These are phyloP conservation scores for Silene conica DNA, from an alignment of 148 eudicot species.

Conservation along the genomic window DNA sequence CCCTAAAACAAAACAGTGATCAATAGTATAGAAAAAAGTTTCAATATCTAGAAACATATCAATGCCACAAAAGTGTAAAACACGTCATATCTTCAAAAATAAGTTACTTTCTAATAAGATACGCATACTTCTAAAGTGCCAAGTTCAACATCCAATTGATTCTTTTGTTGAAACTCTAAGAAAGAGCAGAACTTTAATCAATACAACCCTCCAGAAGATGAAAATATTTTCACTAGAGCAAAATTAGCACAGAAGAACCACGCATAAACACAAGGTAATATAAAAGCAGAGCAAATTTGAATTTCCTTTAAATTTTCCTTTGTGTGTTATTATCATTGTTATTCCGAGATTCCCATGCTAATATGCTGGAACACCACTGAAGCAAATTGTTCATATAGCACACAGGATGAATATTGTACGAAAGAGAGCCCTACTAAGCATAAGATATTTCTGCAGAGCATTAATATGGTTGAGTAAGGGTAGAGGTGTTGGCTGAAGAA, in stretches of 20 bases:
- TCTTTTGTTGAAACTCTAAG: slow-evolving; percentile 1
- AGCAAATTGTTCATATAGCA: too few relatives aligned
- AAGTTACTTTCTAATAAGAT: background rate
- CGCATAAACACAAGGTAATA: too few relatives aligned
- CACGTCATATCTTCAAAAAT: background rate
- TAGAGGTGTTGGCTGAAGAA: too few relatives aligned
- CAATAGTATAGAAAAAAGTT: background rate
- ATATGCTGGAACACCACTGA: too few relatives aligned
- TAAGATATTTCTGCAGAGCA: too few relatives aligned
- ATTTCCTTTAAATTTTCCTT: too few relatives aligned
- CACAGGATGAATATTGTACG: too few relatives aligned
- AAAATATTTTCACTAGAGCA: background rate
- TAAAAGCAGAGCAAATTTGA: too few relatives aligned
- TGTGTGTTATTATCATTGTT: too few relatives aligned
- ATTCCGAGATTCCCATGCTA: too few relatives aligned
- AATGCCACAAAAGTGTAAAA: background rate
- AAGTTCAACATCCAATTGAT: background rate
- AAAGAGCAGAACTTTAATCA: background rate
- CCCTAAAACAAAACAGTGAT: slow-evolving; percentile 39
- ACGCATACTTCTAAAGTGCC: background rate
- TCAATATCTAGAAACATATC: background rate
- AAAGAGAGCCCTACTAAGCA: too few relatives aligned
- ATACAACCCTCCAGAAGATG: background rate
- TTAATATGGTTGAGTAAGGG: too few relatives aligned
- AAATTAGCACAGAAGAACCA: background rate